Evolutionary conservation across 1,284 basidiomycete species (phyloP).

Genomic region (Ustilago nuda): DNA sequence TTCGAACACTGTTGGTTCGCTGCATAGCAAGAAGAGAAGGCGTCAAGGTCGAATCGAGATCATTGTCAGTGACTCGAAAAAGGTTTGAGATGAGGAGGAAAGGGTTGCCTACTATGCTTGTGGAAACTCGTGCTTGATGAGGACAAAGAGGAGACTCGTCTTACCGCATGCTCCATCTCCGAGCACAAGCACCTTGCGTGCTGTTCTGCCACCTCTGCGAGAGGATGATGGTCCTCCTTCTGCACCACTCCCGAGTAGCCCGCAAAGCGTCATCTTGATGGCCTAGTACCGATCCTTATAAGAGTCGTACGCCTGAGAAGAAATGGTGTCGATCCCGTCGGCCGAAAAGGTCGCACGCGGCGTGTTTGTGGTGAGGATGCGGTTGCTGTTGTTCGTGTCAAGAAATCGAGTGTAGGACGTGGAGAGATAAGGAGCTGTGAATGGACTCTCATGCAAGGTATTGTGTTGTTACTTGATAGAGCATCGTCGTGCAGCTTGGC

Average conservation of each 20-base stretch:
- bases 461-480: background rate
- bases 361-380: background rate
- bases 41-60: background rate
- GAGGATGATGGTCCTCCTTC: background rate
- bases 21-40: background rate
- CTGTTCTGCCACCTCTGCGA: slow-evolving; percentile 2
- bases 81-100: background rate
- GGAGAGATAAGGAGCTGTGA: background rate
- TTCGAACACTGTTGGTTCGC: slow-evolving; percentile 73
- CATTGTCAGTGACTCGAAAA: background rate
- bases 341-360: background rate
- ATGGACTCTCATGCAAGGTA: background rate
- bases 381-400: background rate
- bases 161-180: slow-evolving; percentile 71
- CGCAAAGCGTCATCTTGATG: slow-evolving; percentile 27
- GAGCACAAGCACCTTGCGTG: slow-evolving; percentile 85
- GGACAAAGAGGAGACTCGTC: slow-evolving; percentile 44
- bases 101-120: slow-evolving; percentile 43
- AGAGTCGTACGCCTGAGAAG: background rate
- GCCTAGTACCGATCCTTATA: background rate
- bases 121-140: slow-evolving; percentile 50
- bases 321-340: background rate
- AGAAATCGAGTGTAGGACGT: background rate
- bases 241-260: background rate
- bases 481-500: slow-evolving; percentile 1